A percentile compares a stretch with the other conserved stretches of the same genome.
Conservation (phyloP, 768 basidiomycete species). For the Albatrellus ellisii region DNA sequence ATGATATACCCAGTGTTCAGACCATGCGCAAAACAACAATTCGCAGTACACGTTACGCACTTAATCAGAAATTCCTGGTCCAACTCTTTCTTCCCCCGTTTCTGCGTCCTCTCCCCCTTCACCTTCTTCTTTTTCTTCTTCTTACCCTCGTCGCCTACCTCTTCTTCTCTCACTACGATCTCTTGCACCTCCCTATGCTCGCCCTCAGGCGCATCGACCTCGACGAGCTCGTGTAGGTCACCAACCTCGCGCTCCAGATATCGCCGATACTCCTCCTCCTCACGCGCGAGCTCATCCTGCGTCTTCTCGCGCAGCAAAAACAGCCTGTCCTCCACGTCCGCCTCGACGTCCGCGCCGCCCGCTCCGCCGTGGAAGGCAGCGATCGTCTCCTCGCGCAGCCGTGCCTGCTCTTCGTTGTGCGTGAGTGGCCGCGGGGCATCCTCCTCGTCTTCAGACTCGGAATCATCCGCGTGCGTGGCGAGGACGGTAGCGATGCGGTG, state of each 20-base stretch:
- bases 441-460: constrained; percentile 41
- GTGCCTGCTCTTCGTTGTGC: constrained; percentile 65
- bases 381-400: constrained; percentile 70
- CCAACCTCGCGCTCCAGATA: constrained; percentile 80
- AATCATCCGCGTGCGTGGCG: too few species aligned
- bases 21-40: not conserved
- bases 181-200: constrained; percentile 16
- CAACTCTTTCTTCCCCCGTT: constrained; percentile 35
- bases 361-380: constrained; percentile 58
- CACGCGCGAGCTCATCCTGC: constrained; percentile 58
- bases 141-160: constrained; percentile 15
- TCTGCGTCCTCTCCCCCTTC: constrained; percentile 14
- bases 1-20: constrained; percentile 1
- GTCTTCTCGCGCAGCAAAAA: constrained; percentile 67
- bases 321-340: constrained; percentile 46
- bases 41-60: constrained; percentile 31
- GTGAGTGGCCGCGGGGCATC: constrained; percentile 39
- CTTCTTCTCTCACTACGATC: too few species aligned
- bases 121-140: constrained; percentile 24
- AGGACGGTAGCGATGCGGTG: constrained; percentile 54
- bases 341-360: constrained; percentile 16
- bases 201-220: constrained; percentile 27
- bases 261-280: constrained; percentile 76
- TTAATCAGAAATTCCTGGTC: constrained; percentile 87
- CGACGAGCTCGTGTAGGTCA: constrained; percentile 54